These are phyloP conservation scores for Aspergillus conjunctus DNA, from an alignment of 495 filamentous ascomycete species.

Conservation along the genomic window DNA sequence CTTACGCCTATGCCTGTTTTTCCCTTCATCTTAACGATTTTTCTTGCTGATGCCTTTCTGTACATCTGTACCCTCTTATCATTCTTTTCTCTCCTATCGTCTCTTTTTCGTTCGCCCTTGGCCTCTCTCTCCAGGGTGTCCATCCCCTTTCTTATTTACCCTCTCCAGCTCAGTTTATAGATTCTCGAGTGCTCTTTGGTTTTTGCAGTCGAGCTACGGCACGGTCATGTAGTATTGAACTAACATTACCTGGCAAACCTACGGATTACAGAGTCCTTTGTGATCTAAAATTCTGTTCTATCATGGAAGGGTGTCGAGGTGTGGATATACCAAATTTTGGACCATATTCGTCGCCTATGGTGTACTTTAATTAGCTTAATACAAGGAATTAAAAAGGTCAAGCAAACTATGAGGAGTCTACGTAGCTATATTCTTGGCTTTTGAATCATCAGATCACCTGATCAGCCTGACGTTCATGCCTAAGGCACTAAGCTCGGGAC, in stretches of 20 bases:
- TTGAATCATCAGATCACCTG: neutral
- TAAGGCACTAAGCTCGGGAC: conserved; percentile 16
- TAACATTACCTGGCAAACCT: neutral
- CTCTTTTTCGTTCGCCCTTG: neutral
- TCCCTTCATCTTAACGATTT: conserved; percentile 25
- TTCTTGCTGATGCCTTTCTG: conserved; percentile 9
- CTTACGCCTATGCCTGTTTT: conserved; percentile 22
- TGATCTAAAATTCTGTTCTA: neutral
- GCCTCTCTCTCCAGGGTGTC: neutral
- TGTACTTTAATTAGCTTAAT: conserved; percentile 15
- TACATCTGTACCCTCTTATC: conserved; percentile 1
- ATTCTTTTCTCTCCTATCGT: conserved; percentile 10
- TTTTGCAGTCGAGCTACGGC: too few relatives aligned
- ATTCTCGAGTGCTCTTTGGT: neutral
- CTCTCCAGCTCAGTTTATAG: neutral
- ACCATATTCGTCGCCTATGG: neutral
- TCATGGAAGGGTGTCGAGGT: neutral
- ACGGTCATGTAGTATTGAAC: too few relatives aligned
- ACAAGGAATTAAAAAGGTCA: neutral
- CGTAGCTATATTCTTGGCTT: too few relatives aligned
- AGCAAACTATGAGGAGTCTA: too few relatives aligned
- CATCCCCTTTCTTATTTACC: conserved; percentile 3
- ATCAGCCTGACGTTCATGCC: conserved; percentile 8
- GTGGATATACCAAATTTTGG: conserved; percentile 11
- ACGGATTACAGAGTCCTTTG: neutral